Percentiles rank a stretch among this genome's conserved stretches.
Evolutionary conservation across 352 stramenopile genomes (phyloP).

Genomic region (Phytophthora pisi): DNA sequence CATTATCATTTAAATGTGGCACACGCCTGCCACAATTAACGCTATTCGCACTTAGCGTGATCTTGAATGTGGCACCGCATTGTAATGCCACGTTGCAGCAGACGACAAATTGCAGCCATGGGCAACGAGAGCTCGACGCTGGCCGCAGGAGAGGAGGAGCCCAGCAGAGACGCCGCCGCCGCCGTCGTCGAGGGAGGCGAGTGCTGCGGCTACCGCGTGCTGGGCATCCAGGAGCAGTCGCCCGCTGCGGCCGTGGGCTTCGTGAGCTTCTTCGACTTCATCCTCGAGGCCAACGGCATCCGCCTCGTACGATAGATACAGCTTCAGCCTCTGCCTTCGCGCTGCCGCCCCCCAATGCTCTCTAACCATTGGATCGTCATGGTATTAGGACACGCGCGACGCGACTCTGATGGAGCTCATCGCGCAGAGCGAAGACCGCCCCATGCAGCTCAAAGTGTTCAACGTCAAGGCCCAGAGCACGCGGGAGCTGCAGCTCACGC

Average conservation of each 20-base stretch:
- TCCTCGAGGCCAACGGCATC: conserved; percentile 94
- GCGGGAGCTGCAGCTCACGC: conserved; percentile 85
- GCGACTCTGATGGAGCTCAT: conserved; percentile 93
- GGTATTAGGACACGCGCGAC: conserved; percentile 70
- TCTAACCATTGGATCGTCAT: too few relatives aligned
- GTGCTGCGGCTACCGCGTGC: conserved; percentile 93
- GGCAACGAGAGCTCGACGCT: conserved; percentile 59
- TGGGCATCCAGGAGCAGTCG: conserved; percentile 96
- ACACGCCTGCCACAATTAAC: too few relatives aligned
- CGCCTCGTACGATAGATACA: conserved; percentile 46
- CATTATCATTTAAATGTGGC: too few relatives aligned
- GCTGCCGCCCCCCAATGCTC: too few relatives aligned
- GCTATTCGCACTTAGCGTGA: conserved; percentile 13
- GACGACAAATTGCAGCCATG: conserved; percentile 29
- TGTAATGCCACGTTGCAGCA: not conserved
- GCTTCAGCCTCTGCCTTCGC: too few relatives aligned
- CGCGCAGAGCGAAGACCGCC: conserved; percentile 79
- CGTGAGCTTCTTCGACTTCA: conserved; percentile 98
- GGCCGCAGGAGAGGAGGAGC: conserved; percentile 7
- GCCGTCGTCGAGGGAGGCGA: conserved; percentile 62
- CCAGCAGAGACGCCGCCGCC: conserved; percentile 19
- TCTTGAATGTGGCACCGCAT: conserved; percentile 5
- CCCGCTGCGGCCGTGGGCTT: conserved; percentile 92
- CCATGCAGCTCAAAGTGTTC: conserved; percentile 76
- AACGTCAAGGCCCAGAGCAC: conserved; percentile 84